phyloP scores from a whole-genome alignment of 2,329 filamentous ascomycete genomes.

The Ilyonectria mors-panacis region DNA sequence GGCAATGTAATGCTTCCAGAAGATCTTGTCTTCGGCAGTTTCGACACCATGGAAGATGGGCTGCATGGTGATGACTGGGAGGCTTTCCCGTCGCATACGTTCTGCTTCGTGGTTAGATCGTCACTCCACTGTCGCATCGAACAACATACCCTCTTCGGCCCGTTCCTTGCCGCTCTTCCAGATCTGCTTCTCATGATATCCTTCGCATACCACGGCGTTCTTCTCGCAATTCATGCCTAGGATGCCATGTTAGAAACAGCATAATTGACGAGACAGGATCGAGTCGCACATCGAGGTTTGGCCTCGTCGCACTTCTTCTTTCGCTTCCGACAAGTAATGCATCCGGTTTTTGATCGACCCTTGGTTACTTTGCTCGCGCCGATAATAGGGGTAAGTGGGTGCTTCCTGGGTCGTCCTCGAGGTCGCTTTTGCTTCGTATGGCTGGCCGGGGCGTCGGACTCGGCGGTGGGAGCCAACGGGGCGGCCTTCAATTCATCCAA shows the following conservation, averaged over 20 bases:
- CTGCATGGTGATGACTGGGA: slow-evolving; percentile 70
- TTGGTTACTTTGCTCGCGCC: slow-evolving; percentile 81
- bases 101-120: slow-evolving; percentile 55
- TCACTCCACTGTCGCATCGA: background rate
- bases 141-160: slow-evolving; percentile 73
- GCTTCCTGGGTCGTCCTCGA: slow-evolving; percentile 86
- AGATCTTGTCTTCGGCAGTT: slow-evolving; percentile 82
- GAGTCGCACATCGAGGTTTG: slow-evolving; percentile 71
- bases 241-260: slow-evolving; percentile 42
- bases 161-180: slow-evolving; percentile 90
- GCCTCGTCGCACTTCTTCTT: slow-evolving; percentile 83
- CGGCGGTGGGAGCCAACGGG: slow-evolving; percentile 41
- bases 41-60: slow-evolving; percentile 86
- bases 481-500: slow-evolving; percentile 67
- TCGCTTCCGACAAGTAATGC: slow-evolving; percentile 76
- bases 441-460: slow-evolving; percentile 39
- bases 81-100: slow-evolving; percentile 62
- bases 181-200: slow-evolving; percentile 87
- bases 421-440: slow-evolving; percentile 72
- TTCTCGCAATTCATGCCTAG: slow-evolving; percentile 90
- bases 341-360: slow-evolving; percentile 79
- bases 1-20: slow-evolving; percentile 87
- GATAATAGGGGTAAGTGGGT: slow-evolving; percentile 74
- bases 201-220: slow-evolving; percentile 92
- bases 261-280: slow-evolving; percentile 1